Evolutionary conservation across 352 stramenopile genomes (phyloP), one percentile per base, ranked within the genome.

Genomic region (Nothophytophthora sp.): DNA sequence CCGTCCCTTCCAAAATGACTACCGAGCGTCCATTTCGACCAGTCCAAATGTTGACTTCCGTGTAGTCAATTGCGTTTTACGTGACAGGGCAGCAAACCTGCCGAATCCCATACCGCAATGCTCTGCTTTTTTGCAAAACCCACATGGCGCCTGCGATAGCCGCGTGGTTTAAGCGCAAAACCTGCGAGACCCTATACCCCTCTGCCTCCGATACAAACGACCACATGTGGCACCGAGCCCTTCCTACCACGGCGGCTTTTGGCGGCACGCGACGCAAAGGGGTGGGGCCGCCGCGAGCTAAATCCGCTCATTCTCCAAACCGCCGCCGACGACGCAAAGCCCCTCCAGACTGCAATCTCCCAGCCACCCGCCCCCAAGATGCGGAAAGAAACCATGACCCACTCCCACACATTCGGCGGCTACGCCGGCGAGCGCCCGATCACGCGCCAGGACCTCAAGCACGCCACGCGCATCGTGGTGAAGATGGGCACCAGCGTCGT

Each of bases 401-500:
- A 81, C 45, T 75, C 67, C 32, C 55, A 76, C 38, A 69, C 69
- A 12, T 75, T 73, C 60, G 61, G 51, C 30, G 60, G 59, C 45
- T 60, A 60, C 35, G 56, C 56, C 15, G 46, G 50, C 20, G 58
- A 73, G 48, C 79, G 76, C 44, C 47, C 74, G 24, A 82, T 90
- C 66, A 76, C 74, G 37, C 80, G 80, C 30, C 59, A 68, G 30
- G 81, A 92, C 49, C 77, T 95, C 34, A 69, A 90, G 51, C 73
- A 92, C 56, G 80, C 82, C 11, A 78, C 75, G 38, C 90, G 91
- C 51, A 95, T 99, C 37, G 90, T 98, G 28, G 81, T 99, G 52
- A 99, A 99, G 57, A 96, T 96, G 67, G 96, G 96, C 22, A 99
- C 96, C 10, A 97, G 86, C 42, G 92, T 98, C 19, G 94, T 99